Evolutionary conservation across 768 basidiomycete genomes (phyloP).

Genomic region (Rubroboletus pulcherrimus): DNA sequence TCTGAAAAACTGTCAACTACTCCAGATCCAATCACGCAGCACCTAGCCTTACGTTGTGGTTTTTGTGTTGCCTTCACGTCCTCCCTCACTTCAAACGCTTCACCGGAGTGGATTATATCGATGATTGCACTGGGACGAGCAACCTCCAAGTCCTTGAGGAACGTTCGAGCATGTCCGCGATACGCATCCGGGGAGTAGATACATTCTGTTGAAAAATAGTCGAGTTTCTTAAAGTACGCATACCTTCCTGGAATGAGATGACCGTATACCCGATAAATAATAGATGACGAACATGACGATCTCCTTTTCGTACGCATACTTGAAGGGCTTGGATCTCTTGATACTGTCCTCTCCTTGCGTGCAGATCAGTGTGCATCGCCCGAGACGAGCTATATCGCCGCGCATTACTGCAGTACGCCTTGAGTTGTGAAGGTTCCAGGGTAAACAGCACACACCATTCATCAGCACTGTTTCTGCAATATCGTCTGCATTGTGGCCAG

Average conservation of each 20-base stretch:
- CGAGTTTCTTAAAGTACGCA: constrained; percentile 98
- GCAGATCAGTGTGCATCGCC: constrained; percentile 90
- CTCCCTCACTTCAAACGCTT: constrained; percentile 82
- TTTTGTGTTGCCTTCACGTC: constrained; percentile 84
- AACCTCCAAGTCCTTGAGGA: constrained; percentile 93
- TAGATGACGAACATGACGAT: constrained; percentile 80
- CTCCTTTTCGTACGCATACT: constrained; percentile 99
- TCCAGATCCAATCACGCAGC: neutral
- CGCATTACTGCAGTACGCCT: constrained; percentile 74
- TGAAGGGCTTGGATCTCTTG: constrained; percentile 97
- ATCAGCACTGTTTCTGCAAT: constrained; percentile 98
- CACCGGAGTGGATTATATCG: constrained; percentile 96
- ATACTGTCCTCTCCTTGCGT: constrained; percentile 97
- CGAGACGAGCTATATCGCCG: constrained; percentile 92
- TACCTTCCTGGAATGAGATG: constrained; percentile 57
- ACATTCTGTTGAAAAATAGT: constrained; percentile 99
- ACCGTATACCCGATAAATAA: neutral
- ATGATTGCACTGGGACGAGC: constrained; percentile 94
- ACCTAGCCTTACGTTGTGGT: constrained; percentile 63
- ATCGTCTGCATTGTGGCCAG: constrained; percentile 98
- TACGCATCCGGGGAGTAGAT: constrained; percentile 99
- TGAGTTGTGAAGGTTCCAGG: neutral
- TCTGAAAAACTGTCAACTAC: constrained; percentile 42
- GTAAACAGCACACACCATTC: constrained; percentile 70
- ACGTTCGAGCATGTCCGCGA: constrained; percentile 90